Evolutionary conservation across 495 filamentous ascomycete genomes (phyloP), one percentile per base, ranked within the genome.

Genomic region (Aspergillus asperescens): DNA sequence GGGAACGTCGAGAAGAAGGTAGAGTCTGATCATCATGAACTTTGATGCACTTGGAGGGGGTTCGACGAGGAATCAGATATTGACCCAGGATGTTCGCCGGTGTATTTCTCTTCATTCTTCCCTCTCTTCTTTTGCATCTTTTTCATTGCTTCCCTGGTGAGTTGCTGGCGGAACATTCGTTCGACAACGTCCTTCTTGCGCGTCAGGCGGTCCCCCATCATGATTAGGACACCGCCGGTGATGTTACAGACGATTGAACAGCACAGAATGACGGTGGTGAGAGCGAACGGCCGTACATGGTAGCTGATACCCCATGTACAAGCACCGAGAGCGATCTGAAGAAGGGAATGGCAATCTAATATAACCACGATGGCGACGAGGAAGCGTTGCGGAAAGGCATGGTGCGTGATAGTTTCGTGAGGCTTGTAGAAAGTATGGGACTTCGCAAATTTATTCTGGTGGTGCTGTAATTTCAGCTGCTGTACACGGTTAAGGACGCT

Each of bases 361-460:
- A 92, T 66, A 16, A 86, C 73, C 3, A 89, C 82, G 31, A 89
- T 79, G 31, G 85, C 77, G 34, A 90, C 71, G 24, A 90, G 78
- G 16, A 88, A 69, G 29, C 79, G 77, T 7, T 87, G 72, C 0
- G 88, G 87, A 58, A 90, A 92, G 6, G 88, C 87, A 60, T 84
- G 77, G 60, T 92, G 88, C 2, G 87, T 90, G 32, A 78, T 67
- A 0, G 87, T 90, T 69, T 90, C 88, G 67, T 92, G 86, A 1
- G 88, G 88, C 62, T 88, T 88, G 73, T 90, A 92, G 67, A 89
- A 92, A 1, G 85, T 87, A 60, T 92, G 88, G 0, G 83, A 85
- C 45, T 81, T 86, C 56, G 83, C 73, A 54, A 90, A 85, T 58
- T 89, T 90, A 27, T 69, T 75, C 57, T 89, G 84, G 60, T 92